Evolutionary conservation across 2,329 filamentous ascomycete species (phyloP).

Genomic region (Lachnellula suecica): DNA sequence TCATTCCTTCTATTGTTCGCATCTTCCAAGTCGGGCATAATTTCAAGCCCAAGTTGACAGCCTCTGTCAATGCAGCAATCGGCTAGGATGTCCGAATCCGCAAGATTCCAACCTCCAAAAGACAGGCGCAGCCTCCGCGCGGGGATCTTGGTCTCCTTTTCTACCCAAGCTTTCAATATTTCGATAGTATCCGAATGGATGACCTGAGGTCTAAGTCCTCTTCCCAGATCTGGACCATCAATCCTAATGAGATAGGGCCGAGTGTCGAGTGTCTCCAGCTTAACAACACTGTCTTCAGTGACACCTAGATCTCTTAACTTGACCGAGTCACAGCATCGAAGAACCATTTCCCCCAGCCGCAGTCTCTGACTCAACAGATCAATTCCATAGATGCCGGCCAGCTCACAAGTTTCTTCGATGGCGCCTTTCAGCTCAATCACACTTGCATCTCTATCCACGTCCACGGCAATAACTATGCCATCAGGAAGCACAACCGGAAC

Average conservation of each 20-base stretch:
- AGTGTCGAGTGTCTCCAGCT: neutral
- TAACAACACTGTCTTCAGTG: neutral
- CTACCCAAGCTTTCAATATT: neutral
- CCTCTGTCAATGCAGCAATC: neutral
- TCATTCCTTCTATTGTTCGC: neutral
- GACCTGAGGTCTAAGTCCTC: neutral
- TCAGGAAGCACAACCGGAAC: neutral
- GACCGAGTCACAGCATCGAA: neutral
- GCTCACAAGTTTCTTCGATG: neutral
- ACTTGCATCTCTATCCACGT: neutral
- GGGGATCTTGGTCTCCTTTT: neutral
- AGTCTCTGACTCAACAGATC: neutral
- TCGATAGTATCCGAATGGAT: conserved; percentile 1
- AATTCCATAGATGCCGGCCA: neutral
- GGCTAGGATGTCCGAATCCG: neutral
- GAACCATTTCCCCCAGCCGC: neutral
- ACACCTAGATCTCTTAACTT: neutral
- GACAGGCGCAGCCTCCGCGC: neutral
- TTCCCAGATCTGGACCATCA: neutral
- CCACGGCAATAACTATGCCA: neutral
- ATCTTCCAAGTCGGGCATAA: neutral
- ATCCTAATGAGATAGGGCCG: neutral
- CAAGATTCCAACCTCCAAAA: neutral
- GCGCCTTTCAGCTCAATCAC: conserved; percentile 1
- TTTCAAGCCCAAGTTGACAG: neutral